A percentile compares a stretch with the other conserved stretches of the same genome.
These are phyloP conservation scores for Amylocarpus encephaloides DNA, from an alignment of 2,329 filamentous ascomycete genomes.

Conservation along the genomic window DNA sequence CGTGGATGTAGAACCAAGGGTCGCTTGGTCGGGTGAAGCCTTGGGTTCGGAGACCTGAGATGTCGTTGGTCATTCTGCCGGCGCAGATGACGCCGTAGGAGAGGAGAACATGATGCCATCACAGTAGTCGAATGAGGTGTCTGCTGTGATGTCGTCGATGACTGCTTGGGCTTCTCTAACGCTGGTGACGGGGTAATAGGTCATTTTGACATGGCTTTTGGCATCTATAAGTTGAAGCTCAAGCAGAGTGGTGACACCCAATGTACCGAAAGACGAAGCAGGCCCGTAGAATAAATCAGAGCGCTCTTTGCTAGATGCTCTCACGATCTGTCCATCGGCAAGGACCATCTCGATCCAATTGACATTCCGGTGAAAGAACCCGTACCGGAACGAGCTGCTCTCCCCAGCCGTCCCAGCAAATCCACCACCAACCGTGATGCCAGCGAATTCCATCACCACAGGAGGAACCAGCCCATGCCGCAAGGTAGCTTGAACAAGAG, in stretches of 20 bases:
- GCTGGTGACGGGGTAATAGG: constrained; percentile 42
- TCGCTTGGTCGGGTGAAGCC: constrained; percentile 47
- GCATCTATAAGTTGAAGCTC: constrained; percentile 50
- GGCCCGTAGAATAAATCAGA: constrained; percentile 53
- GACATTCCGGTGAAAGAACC: constrained; percentile 58
- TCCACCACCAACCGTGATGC: constrained; percentile 61
- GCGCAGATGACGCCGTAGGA: constrained; percentile 46
- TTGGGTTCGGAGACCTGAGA: constrained; percentile 28
- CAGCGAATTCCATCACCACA: constrained; percentile 65
- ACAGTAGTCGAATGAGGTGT: constrained; percentile 44
- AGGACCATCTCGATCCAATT: constrained; percentile 57
- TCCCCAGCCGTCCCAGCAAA: constrained; percentile 62
- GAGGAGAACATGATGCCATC: constrained; percentile 49
- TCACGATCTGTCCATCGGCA: constrained; percentile 47
- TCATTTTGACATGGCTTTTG: constrained; percentile 46
- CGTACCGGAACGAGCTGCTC: constrained; percentile 57
- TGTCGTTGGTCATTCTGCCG: constrained; percentile 40
- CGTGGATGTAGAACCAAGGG: constrained; percentile 61
- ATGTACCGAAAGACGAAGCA: constrained; percentile 51
- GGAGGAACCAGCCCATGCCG: constrained; percentile 49
- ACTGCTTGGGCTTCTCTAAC: constrained; percentile 37
- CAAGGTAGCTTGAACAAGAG: constrained; percentile 50
- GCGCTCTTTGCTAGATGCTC: constrained; percentile 40
- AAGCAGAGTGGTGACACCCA: constrained; percentile 54
- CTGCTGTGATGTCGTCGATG: constrained; percentile 31